These are phyloP conservation scores for Hibiscus syriacus DNA, from an alignment of 345 rosid species.

Conservation along the genomic window DNA sequence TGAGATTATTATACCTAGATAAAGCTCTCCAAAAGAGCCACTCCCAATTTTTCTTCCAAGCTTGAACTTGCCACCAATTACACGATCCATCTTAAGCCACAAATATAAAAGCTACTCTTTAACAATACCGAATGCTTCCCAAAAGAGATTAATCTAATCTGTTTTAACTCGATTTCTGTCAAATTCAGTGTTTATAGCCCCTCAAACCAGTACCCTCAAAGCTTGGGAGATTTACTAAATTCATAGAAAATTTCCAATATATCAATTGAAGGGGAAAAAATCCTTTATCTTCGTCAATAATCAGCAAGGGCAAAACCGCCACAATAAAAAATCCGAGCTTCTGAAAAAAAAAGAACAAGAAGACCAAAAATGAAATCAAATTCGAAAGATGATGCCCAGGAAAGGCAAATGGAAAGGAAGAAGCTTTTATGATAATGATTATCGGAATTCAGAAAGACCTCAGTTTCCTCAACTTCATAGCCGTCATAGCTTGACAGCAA, in stretches of 20 bases:
- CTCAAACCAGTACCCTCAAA: slow-evolving; percentile 9
- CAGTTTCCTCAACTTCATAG: slow-evolving; percentile 13
- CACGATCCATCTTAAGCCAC: slow-evolving; percentile 42
- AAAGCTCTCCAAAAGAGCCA: slow-evolving; percentile 80
- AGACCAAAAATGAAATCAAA: background rate
- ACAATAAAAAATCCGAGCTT: too few relatives aligned
- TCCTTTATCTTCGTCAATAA: slow-evolving; percentile 1
- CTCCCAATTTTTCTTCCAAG: slow-evolving; percentile 78
- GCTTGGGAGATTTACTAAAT: slow-evolving; percentile 23
- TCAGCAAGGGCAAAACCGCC: background rate
- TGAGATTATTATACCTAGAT: slow-evolving; percentile 37
- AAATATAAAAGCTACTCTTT: background rate
- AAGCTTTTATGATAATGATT: background rate
- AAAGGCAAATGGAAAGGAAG: background rate
- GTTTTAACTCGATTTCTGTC: slow-evolving; percentile 15
- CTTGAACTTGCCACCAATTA: slow-evolving; percentile 59
- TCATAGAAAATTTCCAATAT: background rate
- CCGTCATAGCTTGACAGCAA: background rate
- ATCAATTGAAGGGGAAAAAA: background rate
- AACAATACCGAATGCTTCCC: background rate
- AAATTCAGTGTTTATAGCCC: slow-evolving; percentile 12
- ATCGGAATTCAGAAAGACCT: background rate
- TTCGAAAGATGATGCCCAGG: background rate
- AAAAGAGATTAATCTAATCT: slow-evolving; percentile 8
- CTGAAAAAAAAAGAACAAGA: background rate